Evolutionary conservation across 495 filamentous ascomycete species (phyloP).

Genomic region (Aspergillus funiculosus): DNA sequence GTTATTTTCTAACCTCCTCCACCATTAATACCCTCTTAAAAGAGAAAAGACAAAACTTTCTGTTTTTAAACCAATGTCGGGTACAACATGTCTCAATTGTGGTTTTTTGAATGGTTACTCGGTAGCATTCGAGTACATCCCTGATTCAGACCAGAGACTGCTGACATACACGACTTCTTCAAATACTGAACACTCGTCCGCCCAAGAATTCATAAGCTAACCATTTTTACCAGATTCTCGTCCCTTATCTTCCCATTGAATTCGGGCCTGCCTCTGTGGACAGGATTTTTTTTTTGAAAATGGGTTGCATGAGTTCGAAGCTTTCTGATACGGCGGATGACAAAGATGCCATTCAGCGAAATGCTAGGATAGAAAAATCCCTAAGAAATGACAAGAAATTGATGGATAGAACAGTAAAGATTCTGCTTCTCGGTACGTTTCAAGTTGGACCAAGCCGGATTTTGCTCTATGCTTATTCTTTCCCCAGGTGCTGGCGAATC

Average conservation of each 20-base stretch:
- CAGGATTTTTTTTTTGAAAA: no score
- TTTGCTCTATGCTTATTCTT: not conserved
- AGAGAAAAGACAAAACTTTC: not conserved
- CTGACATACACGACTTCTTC: not conserved
- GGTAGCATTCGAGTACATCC: conserved; percentile 12
- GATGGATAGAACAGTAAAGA: conserved; percentile 73
- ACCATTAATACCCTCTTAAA: not conserved
- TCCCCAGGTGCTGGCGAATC: conserved; percentile 89
- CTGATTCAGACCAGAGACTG: conserved; percentile 25
- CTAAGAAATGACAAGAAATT: conserved; percentile 79
- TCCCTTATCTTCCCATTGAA: not conserved
- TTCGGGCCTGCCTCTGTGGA: no score
- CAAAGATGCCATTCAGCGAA: conserved; percentile 37
- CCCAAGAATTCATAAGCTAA: not conserved
- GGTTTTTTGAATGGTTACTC: not conserved
- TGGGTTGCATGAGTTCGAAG: conserved; percentile 44
- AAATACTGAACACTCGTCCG: not conserved
- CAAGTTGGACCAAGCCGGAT: not conserved
- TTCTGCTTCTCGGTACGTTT: conserved; percentile 68
- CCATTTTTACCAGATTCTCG: not conserved
- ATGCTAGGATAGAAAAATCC: conserved; percentile 64
- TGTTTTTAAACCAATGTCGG: not conserved
- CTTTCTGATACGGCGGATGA: conserved; percentile 32
- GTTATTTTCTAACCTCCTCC: not conserved
- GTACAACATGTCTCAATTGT: not conserved